Base-by-base conservation (phyloP, 169 alveolate genomes). In the Ichthyophthirius multifiliis region DNA sequence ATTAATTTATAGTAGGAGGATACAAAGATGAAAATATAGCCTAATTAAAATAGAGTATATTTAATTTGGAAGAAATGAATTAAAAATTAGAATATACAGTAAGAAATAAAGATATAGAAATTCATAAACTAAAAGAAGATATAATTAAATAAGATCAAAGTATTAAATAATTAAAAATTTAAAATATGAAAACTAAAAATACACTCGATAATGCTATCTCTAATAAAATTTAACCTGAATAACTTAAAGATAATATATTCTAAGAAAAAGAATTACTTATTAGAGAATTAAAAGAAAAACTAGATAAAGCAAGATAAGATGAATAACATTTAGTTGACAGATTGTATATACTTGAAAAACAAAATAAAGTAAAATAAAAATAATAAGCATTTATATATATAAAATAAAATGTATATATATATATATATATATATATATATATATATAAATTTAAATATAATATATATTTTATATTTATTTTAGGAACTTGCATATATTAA, bases 401-500 rank as follows among this genome's bases (percentile, higher is more conserved):
- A 9, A 41, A 9, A 41, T 41, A 41, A 41, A 41, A 12, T 41
- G 7, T 9, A 41, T 41, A 9, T 41, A 12, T 9, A 41, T 9
- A 41, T 7, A 9, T 41, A 41, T 41, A 9, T 41, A 9, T 41
- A 41, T 63, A 30, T n/a, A 6, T 32, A 18, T 31, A 0, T 5
- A 5, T 13, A 32, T 13, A 64, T 15, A 1, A 15, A 1, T 1
- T 1, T 64, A 32, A 64, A 4, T 10, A 55, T 13, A 9, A 41
- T 9, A 7, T 9, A 46, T 46, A 13, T 64, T 27, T 41, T 67
- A 0, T 37, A 18, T 6, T 16, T 16, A 6, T 39, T 39, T 10
- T 9, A 67, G 77, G 77, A 67, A 67, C n/a, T 67, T 7, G 30
- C n/a, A 67, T 67, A 37, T 37, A 44, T 44, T 10, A 67, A 37